Evolutionary conservation across 768 basidiomycete genomes (phyloP).

Genomic region (Aureoboletus auriporus): DNA sequence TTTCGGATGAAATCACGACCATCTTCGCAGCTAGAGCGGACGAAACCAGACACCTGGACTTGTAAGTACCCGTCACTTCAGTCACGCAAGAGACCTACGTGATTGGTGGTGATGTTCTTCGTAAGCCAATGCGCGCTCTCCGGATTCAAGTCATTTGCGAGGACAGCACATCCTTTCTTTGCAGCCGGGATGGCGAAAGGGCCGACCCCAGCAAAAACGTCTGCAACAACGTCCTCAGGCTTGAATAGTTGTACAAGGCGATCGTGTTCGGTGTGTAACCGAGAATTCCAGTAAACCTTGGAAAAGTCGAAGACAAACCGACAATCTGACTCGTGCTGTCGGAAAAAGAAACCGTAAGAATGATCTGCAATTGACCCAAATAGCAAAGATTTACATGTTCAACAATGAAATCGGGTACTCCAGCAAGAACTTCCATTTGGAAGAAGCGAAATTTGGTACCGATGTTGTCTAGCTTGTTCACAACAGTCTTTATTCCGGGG

Average conservation of each 20-base stretch:
- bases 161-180: conserved; percentile 83
- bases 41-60: conserved; percentile 56
- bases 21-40: conserved; percentile 77
- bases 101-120: conserved; percentile 72
- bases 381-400: conserved; percentile 61
- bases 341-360: conserved; percentile 1
- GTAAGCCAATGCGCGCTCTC: conserved; percentile 73
- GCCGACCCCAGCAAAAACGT: conserved; percentile 96
- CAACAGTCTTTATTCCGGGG: conserved; percentile 74
- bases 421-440: conserved; percentile 94
- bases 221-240: conserved; percentile 77
- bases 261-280: conserved; percentile 87
- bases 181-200: conserved; percentile 94
- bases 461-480: conserved; percentile 90
- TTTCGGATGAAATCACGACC: conserved; percentile 80
- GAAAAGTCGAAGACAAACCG: conserved; percentile 92
- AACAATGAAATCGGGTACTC: conserved; percentile 82
- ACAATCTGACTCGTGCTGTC: conserved; percentile 80
- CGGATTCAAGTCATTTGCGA: conserved; percentile 95
- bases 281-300: conserved; percentile 97
- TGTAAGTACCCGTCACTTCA: conserved; percentile 1
- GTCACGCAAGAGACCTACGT: conserved; percentile 42
- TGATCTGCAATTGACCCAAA: neutral
- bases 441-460: conserved; percentile 88
- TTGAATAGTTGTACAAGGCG: conserved; percentile 74